phyloP scores from a whole-genome alignment of 345 rosid species.

The Hibiscus tridactylites region DNA sequence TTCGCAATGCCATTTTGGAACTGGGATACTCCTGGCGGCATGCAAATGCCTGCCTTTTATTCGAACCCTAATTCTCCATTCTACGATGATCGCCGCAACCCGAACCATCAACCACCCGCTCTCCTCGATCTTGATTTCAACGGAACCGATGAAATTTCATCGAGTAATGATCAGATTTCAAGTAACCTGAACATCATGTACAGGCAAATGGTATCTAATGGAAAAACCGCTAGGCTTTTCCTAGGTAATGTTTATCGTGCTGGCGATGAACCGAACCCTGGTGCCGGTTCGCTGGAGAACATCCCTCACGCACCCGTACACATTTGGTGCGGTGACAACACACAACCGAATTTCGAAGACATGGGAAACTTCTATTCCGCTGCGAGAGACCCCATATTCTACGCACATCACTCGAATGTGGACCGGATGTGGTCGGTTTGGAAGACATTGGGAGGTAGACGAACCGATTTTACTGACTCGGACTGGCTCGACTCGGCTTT shows the following conservation, averaged over 20 bases:
- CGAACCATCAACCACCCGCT: slow-evolving; percentile 29
- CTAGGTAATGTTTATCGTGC: slow-evolving; percentile 44
- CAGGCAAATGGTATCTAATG: slow-evolving; percentile 50
- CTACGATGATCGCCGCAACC: slow-evolving; percentile 29
- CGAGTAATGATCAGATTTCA: slow-evolving; percentile 11
- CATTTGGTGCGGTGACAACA: slow-evolving; percentile 42
- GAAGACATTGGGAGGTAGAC: slow-evolving; percentile 45
- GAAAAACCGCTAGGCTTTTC: slow-evolving; percentile 37
- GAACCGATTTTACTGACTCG: slow-evolving; percentile 33
- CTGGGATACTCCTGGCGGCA: slow-evolving; percentile 53
- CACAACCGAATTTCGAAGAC: slow-evolving; percentile 38
- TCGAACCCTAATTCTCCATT: slow-evolving; percentile 34
- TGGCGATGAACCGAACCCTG: slow-evolving; percentile 41
- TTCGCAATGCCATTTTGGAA: slow-evolving; percentile 60
- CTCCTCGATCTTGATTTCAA: slow-evolving; percentile 42
- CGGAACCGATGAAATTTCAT: slow-evolving; percentile 10
- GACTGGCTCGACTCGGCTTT: slow-evolving; percentile 52
- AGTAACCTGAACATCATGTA: slow-evolving; percentile 51
- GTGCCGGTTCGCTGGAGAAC: slow-evolving; percentile 47
- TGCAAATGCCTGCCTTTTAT: slow-evolving; percentile 45
- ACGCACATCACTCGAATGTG: slow-evolving; percentile 44
- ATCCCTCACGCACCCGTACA: slow-evolving; percentile 47
- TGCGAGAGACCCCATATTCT: slow-evolving; percentile 55
- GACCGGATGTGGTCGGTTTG: slow-evolving; percentile 60
- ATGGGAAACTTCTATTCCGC: slow-evolving; percentile 67